phyloP scores from a whole-genome alignment of 176 grass and related monocot genomes.

The Echinochloa phyllopogon region DNA sequence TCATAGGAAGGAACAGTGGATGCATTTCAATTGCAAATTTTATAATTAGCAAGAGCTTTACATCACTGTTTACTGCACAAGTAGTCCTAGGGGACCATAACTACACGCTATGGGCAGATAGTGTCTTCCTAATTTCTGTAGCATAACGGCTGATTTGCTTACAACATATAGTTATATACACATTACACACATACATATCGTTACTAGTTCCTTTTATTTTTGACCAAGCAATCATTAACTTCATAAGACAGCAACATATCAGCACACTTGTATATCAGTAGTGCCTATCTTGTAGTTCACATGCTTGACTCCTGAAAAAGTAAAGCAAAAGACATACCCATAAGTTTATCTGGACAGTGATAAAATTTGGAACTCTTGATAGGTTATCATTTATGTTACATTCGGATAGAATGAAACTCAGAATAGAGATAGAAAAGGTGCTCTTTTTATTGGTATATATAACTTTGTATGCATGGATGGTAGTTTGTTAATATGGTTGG shows the following conservation, averaged over 20 bases:
- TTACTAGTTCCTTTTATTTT: slow-evolving; percentile 43
- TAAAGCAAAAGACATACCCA: not conserved
- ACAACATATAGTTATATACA: slow-evolving; percentile 12
- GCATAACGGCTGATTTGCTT: not conserved
- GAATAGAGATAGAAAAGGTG: not conserved
- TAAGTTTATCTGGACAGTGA: slow-evolving; percentile 17
- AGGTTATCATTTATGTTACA: not conserved
- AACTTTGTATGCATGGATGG: not conserved
- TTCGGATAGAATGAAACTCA: slow-evolving; percentile 13
- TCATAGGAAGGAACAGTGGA: not conserved
- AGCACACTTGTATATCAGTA: slow-evolving; percentile 21
- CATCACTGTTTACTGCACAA: slow-evolving; percentile 31
- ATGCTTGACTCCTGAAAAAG: slow-evolving; percentile 47
- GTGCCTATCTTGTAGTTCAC: slow-evolving; percentile 18
- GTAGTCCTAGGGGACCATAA: not conserved
- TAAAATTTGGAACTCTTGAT: not conserved
- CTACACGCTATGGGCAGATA: slow-evolving; percentile 17
- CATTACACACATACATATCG: not conserved
- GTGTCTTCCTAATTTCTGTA: slow-evolving; percentile 6
- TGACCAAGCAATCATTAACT: slow-evolving; percentile 23
- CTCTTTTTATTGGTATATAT: not conserved
- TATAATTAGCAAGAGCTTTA: slow-evolving; percentile 40
- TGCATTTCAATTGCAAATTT: not conserved
- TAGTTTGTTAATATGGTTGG: not conserved
- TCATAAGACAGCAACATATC: slow-evolving; percentile 31